Evolutionary conservation across 495 filamentous ascomycete genomes (phyloP).

Genomic region (Venustampulla echinocandica): DNA sequence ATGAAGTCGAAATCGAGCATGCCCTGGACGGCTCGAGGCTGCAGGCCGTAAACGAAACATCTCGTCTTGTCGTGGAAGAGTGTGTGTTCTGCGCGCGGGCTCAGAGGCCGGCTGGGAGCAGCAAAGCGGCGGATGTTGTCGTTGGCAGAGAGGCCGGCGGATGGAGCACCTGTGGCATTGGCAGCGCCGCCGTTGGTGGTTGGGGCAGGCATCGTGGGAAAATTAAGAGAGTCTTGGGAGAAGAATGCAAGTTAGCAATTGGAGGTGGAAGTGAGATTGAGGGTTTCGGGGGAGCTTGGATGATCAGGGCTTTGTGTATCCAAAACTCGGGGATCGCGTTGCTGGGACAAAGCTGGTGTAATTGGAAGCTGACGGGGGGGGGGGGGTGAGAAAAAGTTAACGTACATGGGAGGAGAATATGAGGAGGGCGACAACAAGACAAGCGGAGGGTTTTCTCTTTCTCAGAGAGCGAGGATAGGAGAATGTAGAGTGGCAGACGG

Average conservation of each 20-base stretch:
- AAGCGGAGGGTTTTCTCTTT: background rate
- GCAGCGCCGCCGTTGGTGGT: slow-evolving; percentile 26
- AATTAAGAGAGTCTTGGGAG: slow-evolving; percentile 14
- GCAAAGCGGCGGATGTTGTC: slow-evolving; percentile 97
- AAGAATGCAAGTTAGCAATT: slow-evolving; percentile 14
- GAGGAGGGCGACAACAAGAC: background rate
- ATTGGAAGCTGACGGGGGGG: background rate
- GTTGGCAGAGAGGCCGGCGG: slow-evolving; percentile 65
- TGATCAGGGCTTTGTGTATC: too few relatives aligned
- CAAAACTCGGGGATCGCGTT: too few relatives aligned
- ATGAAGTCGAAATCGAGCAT: slow-evolving; percentile 99
- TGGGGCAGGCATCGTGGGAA: slow-evolving; percentile 37
- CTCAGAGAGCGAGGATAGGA: background rate
- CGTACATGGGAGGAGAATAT: background rate
- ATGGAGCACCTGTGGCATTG: slow-evolving; percentile 26
- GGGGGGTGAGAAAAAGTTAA: slow-evolving; percentile 1
- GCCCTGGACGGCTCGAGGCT: slow-evolving; percentile 95
- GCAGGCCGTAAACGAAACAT: slow-evolving; percentile 99
- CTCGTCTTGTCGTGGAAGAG: slow-evolving; percentile 98
- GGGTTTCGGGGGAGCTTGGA: too few relatives aligned
- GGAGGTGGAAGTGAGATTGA: too few relatives aligned
- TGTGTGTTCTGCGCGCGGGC: slow-evolving; percentile 71
- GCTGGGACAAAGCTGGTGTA: too few relatives aligned
- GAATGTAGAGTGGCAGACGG: background rate
- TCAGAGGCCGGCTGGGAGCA: slow-evolving; percentile 84